Evolutionary conservation across 2,329 filamentous ascomycete species (phyloP).

Genomic region (Hansfordia pulvinata): DNA sequence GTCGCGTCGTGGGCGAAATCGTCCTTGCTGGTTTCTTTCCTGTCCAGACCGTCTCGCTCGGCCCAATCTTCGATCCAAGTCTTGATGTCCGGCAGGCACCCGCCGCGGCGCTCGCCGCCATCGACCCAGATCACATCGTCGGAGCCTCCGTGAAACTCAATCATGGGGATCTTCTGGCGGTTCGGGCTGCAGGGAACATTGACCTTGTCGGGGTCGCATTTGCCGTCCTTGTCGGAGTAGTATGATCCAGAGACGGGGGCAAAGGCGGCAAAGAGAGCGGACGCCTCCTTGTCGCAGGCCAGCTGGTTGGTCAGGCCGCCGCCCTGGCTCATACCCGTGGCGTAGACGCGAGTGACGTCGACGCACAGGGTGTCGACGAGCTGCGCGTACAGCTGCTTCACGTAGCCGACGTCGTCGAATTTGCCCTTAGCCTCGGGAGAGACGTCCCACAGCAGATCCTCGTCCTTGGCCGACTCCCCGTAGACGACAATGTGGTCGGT

Average conservation of each 20-base stretch:
- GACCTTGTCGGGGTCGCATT: conserved; percentile 18
- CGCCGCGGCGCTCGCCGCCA: conserved; percentile 23
- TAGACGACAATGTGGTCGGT: conserved; percentile 1
- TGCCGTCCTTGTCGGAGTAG: conserved; percentile 2
- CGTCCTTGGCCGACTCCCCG: background rate
- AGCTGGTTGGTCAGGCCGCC: conserved; percentile 6
- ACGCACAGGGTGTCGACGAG: conserved; percentile 6
- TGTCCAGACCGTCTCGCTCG: conserved; percentile 9
- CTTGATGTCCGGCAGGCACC: conserved; percentile 24
- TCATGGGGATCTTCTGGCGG: conserved; percentile 21
- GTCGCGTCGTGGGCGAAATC: background rate
- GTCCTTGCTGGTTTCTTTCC: background rate
- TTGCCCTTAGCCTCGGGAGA: conserved; percentile 3
- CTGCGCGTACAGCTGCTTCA: conserved; percentile 6
- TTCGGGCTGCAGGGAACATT: conserved; percentile 17
- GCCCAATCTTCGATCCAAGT: conserved; percentile 22
- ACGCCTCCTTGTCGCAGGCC: conserved; percentile 3
- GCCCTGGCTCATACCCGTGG: conserved; percentile 7
- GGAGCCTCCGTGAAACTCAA: conserved; percentile 31
- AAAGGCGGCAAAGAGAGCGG: conserved; percentile 5
- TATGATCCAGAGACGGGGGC: conserved; percentile 6
- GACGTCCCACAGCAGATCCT: conserved; percentile 2
- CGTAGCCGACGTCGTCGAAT: conserved; percentile 6
- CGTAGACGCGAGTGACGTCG: conserved; percentile 6
- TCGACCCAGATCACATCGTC: conserved; percentile 28